phyloP scores from a whole-genome alignment of 257 asterid species.

The Marsdenia floribunda region DNA sequence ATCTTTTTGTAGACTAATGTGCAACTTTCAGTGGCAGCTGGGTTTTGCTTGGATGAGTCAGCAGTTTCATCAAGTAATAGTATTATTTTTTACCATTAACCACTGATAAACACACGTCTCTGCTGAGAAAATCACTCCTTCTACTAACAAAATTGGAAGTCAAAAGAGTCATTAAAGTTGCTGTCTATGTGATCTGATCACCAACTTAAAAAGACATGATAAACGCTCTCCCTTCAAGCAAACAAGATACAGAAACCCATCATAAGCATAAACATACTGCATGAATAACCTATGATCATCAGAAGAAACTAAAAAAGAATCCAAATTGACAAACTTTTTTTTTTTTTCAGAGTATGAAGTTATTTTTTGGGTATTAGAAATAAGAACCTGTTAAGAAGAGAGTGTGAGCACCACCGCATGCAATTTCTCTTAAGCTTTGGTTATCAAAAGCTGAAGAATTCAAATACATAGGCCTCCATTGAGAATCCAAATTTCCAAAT shows the following conservation, averaged over 20 bases:
- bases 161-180: not conserved
- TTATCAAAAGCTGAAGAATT: slow-evolving; percentile 50
- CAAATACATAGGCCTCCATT: slow-evolving; percentile 67
- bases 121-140: not conserved
- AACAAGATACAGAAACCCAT: not conserved
- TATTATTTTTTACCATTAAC: too few species aligned
- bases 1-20: not conserved
- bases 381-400: slow-evolving; percentile 75
- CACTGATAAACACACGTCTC: too few species aligned
- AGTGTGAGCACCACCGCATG: slow-evolving; percentile 97
- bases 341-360: not conserved
- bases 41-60: not conserved
- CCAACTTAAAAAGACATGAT: not conserved
- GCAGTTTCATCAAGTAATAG: not conserved
- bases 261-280: not conserved
- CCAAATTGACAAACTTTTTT: not conserved
- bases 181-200: not conserved
- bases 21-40: not conserved
- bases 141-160: not conserved
- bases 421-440: slow-evolving; percentile 62
- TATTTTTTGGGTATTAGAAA: not conserved
- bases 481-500: slow-evolving; percentile 67
- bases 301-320: not conserved
- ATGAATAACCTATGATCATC: not conserved
- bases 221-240: not conserved